Base-by-base conservation (phyloP, 495 filamentous ascomycete species). In the Opeltia flavorubescens region DNA sequence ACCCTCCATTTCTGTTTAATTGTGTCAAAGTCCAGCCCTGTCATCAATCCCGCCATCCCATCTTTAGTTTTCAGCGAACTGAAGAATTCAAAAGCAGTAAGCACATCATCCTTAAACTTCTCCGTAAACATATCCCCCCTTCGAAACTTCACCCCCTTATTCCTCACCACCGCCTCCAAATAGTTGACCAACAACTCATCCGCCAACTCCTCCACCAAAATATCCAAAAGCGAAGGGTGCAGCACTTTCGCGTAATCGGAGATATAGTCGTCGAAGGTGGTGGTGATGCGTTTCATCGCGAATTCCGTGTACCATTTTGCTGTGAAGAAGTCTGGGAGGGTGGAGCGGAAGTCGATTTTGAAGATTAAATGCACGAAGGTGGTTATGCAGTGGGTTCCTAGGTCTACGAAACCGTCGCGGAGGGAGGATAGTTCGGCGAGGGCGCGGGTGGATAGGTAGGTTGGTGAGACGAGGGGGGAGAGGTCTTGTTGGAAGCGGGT, bases 241-340 rank as follows among this genome's bases (percentile, higher is more conserved):
- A 96, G 71, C 18, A 89, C 83, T 27, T 70, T 68, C 28, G 71
- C 65, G 69, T 94, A 93, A 61, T 96, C 91, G 58, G 70, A 62
- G 47, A 95, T 75, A 63, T 99, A 99, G 61, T 95, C 89, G 50
- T 93, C 84, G 55, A 96, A 86, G 0, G 91, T 99, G 26, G 80
- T 84, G 21, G 83, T 78, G 68, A 96, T 93, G 38, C 86, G 83
- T 51, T 83, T 83, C 75, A 95, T 85, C 36, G 81, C 78, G 41
- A 77, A 83, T 47, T 79, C 77, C 17, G 70, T 66, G 58, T 95
- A 95, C 91, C 91, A 99, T 48, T 72, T 74, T 18, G 76, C 65
- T 0, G 89, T 95, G 71, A 95, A 99, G 66, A 96, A 84, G 36
- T 93, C 84, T 25, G 81, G 74, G 50, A 94, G 76, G 18, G 87